Percentiles rank a stretch among this genome's conserved stretches.
These are phyloP conservation scores for Apiotrichum domesticum DNA, from an alignment of 1,284 basidiomycete species.

Conservation along the genomic window DNA sequence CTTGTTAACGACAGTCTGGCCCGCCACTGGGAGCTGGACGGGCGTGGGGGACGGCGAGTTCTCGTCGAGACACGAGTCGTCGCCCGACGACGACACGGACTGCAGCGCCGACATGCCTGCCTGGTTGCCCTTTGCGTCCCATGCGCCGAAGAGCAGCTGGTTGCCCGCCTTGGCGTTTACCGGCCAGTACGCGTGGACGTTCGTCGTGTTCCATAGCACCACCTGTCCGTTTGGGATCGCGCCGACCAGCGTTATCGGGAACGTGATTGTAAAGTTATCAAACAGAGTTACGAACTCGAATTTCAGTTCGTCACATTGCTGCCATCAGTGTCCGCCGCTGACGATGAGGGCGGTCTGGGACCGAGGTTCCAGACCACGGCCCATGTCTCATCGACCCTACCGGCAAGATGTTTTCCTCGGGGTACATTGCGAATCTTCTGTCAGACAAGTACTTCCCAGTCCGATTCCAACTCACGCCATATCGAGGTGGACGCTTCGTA, in stretches of 20 bases:
- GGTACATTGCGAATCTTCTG: slow-evolving; percentile 24
- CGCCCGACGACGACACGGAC: slow-evolving; percentile 18
- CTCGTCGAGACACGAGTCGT: slow-evolving; percentile 25
- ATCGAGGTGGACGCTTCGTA: slow-evolving; percentile 14
- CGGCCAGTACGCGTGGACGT: slow-evolving; percentile 20
- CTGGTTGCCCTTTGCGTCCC: slow-evolving; percentile 21
- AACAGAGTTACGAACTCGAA: slow-evolving; percentile 28
- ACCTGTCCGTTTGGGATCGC: slow-evolving; percentile 39
- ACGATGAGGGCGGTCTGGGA: no score
- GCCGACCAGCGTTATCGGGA: slow-evolving; percentile 33
- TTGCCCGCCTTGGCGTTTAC: slow-evolving; percentile 34
- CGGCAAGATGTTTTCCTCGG: slow-evolving; percentile 30
- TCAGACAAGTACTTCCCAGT: not conserved
- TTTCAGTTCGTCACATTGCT: slow-evolving; percentile 33
- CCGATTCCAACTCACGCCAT: slow-evolving; percentile 14
- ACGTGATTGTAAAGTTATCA: slow-evolving; percentile 6
- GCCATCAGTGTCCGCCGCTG: not conserved
- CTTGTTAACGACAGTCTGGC: not conserved
- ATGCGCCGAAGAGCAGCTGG: slow-evolving; percentile 32
- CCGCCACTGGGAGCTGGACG: slow-evolving; percentile 6
- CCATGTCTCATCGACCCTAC: slow-evolving; percentile 5
- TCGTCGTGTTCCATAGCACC: slow-evolving; percentile 20
- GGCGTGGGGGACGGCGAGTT: slow-evolving; percentile 9
- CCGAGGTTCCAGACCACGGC: no score
- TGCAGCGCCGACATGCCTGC: slow-evolving; percentile 33